These are phyloP conservation scores for Penicillium angulare DNA, from an alignment of 495 filamentous ascomycete species.

Conservation along the genomic window DNA sequence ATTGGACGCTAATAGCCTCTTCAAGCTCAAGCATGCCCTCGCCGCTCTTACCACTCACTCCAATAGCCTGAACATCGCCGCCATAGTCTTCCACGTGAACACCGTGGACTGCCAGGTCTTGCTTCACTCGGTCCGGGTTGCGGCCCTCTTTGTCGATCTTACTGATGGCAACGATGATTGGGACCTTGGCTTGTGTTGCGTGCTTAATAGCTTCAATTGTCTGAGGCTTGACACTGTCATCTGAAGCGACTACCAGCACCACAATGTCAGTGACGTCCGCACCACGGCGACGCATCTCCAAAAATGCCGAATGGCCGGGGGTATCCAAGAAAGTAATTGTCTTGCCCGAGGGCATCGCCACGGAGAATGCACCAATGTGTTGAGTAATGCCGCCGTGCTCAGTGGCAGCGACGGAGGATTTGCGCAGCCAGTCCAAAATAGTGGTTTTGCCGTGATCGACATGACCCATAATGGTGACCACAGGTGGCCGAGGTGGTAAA, in stretches of 20 bases:
- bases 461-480: slow-evolving; percentile 99
- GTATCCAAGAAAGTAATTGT: slow-evolving; percentile 96
- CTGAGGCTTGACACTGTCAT: slow-evolving; percentile 97
- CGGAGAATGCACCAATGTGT: slow-evolving; percentile 98
- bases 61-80: slow-evolving; percentile 89
- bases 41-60: slow-evolving; percentile 90
- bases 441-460: slow-evolving; percentile 99
- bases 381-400: slow-evolving; percentile 99
- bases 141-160: slow-evolving; percentile 89
- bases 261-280: slow-evolving; percentile 97
- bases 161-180: slow-evolving; percentile 97
- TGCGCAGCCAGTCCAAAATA: slow-evolving; percentile 88
- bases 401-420: slow-evolving; percentile 82
- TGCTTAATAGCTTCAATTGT: slow-evolving; percentile 97
- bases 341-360: slow-evolving; percentile 79
- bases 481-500: slow-evolving; percentile 76
- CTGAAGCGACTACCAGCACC: slow-evolving; percentile 91
- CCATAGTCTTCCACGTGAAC: slow-evolving; percentile 94
- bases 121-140: slow-evolving; percentile 77
- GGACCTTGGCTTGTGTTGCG: slow-evolving; percentile 83
- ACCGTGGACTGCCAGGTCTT: slow-evolving; percentile 79
- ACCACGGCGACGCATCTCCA: slow-evolving; percentile 93
- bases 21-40: slow-evolving; percentile 89
- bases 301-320: slow-evolving; percentile 92
- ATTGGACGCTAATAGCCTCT: slow-evolving; percentile 78